Evolutionary conservation across 2,329 filamentous ascomycete species (phyloP).

Genomic region (Neocatenulostroma microsporum): DNA sequence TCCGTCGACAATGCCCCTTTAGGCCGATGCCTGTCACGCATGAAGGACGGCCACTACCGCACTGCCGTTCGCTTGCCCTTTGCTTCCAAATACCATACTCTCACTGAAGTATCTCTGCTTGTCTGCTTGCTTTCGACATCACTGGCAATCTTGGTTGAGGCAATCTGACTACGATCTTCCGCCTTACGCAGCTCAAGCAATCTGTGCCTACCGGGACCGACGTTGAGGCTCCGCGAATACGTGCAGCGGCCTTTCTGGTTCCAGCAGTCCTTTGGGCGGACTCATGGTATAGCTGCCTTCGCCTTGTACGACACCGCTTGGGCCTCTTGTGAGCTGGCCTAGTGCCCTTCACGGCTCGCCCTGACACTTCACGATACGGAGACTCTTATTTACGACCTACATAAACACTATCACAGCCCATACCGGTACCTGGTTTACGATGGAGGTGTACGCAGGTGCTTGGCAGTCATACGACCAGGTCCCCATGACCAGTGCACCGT

Average conservation of each 20-base stretch:
- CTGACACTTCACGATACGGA: constrained; percentile 5
- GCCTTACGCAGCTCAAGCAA: too few species aligned
- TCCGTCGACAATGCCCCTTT: constrained; percentile 21
- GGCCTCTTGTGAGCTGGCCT: constrained; percentile 11
- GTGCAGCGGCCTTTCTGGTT: too few species aligned
- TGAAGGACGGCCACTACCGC: constrained; percentile 7
- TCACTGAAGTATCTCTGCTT: constrained; percentile 1
- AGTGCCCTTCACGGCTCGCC: constrained; percentile 12
- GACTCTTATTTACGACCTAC: constrained; percentile 4
- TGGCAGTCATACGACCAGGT: not conserved
- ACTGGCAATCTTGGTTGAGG: too few species aligned
- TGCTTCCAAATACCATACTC: constrained; percentile 18
- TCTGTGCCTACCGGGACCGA: too few species aligned
- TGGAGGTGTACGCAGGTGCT: not conserved
- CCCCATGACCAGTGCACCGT: not conserved
- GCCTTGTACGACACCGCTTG: constrained; percentile 19
- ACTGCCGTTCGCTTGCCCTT: not conserved
- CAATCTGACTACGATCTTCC: too few species aligned
- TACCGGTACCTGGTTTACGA: too few species aligned
- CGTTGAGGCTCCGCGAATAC: too few species aligned
- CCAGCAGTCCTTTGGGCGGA: too few species aligned
- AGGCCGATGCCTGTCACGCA: constrained; percentile 16
- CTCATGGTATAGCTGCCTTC: constrained; percentile 15
- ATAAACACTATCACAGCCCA: constrained; percentile 1
- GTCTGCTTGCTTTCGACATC: too few species aligned